A percentile compares a stretch with the other conserved stretches of the same genome.
Evolutionary conservation across 192 early-diverging fungal species (phyloP).

Genomic region (Coemansia sp.): DNA sequence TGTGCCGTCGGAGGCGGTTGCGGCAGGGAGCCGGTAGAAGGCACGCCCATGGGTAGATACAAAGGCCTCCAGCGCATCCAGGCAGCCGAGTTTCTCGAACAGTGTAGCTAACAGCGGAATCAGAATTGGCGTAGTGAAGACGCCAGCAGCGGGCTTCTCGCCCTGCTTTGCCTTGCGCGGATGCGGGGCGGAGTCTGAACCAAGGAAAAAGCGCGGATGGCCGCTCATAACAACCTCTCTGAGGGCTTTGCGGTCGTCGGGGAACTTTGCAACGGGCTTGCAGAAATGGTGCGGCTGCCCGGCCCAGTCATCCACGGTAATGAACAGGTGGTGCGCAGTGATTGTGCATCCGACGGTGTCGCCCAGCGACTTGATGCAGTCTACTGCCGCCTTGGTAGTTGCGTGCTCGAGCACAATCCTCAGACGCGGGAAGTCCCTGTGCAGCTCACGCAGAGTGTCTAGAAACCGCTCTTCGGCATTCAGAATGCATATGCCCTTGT

Average conservation of each 20-base stretch:
- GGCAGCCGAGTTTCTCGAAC: constrained; percentile 82
- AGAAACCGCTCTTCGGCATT: constrained; percentile 96
- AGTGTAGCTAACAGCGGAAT: constrained; percentile 87
- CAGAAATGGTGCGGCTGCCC: constrained; percentile 96
- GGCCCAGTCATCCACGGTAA: constrained; percentile 97
- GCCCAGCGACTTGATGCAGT: constrained; percentile 87
- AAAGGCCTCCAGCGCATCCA: constrained; percentile 81
- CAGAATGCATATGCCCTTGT: constrained; percentile 88
- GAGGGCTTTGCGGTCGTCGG: constrained; percentile 86
- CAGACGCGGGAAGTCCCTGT: constrained; percentile 87
- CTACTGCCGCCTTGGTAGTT: constrained; percentile 91
- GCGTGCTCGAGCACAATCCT: constrained; percentile 98
- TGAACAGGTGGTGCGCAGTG: constrained; percentile 91
- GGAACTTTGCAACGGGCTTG: constrained; percentile 98
- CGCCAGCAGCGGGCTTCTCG: constrained; percentile 79
- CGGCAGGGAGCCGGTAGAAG: constrained; percentile 79
- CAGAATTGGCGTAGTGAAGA: constrained; percentile 88
- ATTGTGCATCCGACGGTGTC: constrained; percentile 93
- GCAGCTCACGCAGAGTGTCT: constrained; percentile 80
- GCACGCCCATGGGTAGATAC: constrained; percentile 79
- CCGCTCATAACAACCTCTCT: constrained; percentile 79
- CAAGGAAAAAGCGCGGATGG: constrained; percentile 96
- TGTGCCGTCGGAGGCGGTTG: constrained; percentile 7
- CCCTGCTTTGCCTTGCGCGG: constrained; percentile 86
- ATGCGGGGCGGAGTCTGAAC: constrained; percentile 96